Evolutionary conservation across 768 basidiomycete species (phyloP), one percentile per base, ranked within the genome.

Genomic region (Trichaptum fuscoviolaceum): DNA sequence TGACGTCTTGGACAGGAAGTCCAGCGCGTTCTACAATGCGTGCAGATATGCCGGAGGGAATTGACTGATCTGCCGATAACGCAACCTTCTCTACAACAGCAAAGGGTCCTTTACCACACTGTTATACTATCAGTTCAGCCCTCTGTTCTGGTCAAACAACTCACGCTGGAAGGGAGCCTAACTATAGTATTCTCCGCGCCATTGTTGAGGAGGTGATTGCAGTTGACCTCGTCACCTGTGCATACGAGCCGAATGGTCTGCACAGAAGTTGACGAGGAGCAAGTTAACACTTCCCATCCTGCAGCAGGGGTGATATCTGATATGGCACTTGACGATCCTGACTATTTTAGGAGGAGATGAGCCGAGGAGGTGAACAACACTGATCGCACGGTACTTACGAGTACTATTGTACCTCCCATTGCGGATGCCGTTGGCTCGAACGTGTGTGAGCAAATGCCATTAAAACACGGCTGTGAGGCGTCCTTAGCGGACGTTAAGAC

Each of bases 171-270:
- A 6, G 86, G 85, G 10, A 87, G 71, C 25, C 84, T 78, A 34
- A 86, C 84, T 26, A 87, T 73, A 68, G 83, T 85, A 66, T 80
- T 81, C 23, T 76, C 80, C 0, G 83, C 77, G 24, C 76, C 79
- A 35, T 71, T 72, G 35, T 74, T 72, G 66, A 76, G 80, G 15
- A 85, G 73, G 64, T 82, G 82, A 27, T 73, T 72, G 70, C 83
- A 84, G 10, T 73, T 72, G 17, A 65, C 58, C 23, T 70, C 66
- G 24, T 7, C 25, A 10, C 59, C 58, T 24, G 26, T 63, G 64
- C 68, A 69, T 1, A 63, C 60, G 4, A 69, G 64, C 30, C 63
- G 68, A 35, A 69, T 59, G 57, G 64, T 61, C 25, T 61, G 58
- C 12, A 63, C 34, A 18, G 58, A 23, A n/a, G 27, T 12, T 34